These are phyloP conservation scores for Diaporthe vaccinii DNA, from an alignment of 2,329 filamentous ascomycete genomes.

Conservation along the genomic window DNA sequence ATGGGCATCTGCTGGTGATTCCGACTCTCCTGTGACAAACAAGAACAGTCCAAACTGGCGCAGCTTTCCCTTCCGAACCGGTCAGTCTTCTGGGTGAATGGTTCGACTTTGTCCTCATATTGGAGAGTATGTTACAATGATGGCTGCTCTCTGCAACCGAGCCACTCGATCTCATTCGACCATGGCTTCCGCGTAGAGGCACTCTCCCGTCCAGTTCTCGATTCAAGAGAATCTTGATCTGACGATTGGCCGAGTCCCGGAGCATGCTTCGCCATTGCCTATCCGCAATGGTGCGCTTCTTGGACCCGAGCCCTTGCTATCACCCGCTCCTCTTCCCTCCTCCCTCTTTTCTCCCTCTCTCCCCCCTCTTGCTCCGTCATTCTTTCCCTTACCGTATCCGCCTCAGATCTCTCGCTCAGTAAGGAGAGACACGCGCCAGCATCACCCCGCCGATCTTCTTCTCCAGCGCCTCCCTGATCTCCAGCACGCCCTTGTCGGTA, in stretches of 20 bases:
- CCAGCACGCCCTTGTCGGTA: constrained; percentile 83
- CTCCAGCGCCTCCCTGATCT: constrained; percentile 85
- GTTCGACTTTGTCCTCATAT: background rate
- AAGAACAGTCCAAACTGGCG: no score
- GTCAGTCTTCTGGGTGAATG: background rate
- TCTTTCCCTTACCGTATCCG: no score
- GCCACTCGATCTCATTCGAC: background rate
- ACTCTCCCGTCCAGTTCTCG: background rate
- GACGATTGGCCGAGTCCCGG: background rate
- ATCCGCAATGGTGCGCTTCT: background rate
- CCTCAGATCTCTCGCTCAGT: background rate
- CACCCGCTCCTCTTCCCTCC: background rate
- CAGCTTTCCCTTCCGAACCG: background rate
- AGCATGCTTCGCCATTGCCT: background rate
- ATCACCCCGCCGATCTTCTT: constrained; percentile 85
- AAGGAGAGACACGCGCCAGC: constrained; percentile 74
- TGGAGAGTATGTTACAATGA: constrained; percentile 15
- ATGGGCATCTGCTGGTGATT: background rate
- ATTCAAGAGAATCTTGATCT: no score
- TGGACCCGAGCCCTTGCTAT: background rate
- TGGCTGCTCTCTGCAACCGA: constrained; percentile 12
- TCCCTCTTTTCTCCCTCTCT: rapidly evolving
- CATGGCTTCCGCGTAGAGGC: background rate
- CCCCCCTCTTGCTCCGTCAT: background rate
- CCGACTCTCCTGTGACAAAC: no score